phyloP scores from a whole-genome alignment of 106 monocot genomes.

The Dioscorea zingiberensis region DNA sequence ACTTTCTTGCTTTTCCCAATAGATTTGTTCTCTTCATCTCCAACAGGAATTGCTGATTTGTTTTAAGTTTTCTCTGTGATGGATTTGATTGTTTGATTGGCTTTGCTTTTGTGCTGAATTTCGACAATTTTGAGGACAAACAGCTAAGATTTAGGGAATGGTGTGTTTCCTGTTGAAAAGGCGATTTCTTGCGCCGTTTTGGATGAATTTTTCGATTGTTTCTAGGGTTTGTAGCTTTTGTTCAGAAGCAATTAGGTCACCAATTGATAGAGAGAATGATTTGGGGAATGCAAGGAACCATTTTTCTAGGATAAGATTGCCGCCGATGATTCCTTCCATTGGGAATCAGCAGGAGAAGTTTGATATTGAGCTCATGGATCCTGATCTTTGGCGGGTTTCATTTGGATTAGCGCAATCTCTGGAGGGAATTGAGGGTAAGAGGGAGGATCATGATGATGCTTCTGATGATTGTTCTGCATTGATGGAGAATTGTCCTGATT shows the following conservation, averaged over 20 bases:
- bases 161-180: background rate
- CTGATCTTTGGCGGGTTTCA: slow-evolving; percentile 38
- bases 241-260: background rate
- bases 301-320: slow-evolving; percentile 2
- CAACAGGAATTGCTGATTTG: no score
- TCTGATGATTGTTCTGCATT: background rate
- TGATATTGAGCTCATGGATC: slow-evolving; percentile 38
- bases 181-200: background rate
- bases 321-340: slow-evolving; percentile 10
- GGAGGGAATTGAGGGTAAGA: background rate
- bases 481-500: slow-evolving; percentile 14
- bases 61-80: no score
- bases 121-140: background rate
- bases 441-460: background rate
- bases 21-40: no score
- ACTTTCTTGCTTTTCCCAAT: no score
- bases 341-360: slow-evolving; percentile 18
- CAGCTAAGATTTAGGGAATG: background rate
- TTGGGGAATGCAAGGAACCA: background rate
- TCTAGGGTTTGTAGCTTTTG: background rate
- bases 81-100: no score
- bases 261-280: background rate
- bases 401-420: slow-evolving; percentile 1
- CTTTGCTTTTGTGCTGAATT: no score
- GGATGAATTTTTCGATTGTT: background rate